These are phyloP conservation scores for Bipolaris victoriae DNA, from an alignment of 2,329 filamentous ascomycete genomes.

Conservation along the genomic window DNA sequence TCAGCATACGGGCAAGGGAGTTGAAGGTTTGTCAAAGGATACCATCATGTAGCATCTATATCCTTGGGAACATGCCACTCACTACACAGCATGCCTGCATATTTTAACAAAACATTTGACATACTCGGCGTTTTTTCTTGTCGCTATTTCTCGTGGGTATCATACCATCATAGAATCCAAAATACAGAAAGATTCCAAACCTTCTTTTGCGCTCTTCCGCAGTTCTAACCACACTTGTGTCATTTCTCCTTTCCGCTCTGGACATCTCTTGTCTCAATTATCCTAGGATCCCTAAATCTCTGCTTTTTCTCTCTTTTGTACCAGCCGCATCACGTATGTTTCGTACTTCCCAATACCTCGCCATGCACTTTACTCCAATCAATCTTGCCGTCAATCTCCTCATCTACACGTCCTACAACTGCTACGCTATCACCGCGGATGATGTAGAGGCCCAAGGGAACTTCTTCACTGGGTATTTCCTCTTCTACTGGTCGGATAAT, in stretches of 20 bases:
- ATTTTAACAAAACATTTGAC: conserved; percentile 9
- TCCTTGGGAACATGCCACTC: background rate
- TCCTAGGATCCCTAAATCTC: background rate
- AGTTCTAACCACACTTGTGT: background rate
- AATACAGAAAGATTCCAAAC: background rate
- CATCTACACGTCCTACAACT: conserved; percentile 86
- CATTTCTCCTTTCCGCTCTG: background rate
- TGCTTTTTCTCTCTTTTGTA: background rate
- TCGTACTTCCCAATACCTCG: conserved; percentile 80
- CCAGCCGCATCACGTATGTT: conserved; percentile 61
- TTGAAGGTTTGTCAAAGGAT: background rate
- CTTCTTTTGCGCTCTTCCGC: background rate
- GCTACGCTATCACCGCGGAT: conserved; percentile 95
- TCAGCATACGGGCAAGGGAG: background rate
- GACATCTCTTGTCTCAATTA: background rate
- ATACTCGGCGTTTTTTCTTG: conserved; percentile 25
- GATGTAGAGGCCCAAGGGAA: conserved; percentile 86
- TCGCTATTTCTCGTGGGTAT: conserved; percentile 25
- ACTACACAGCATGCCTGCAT: background rate
- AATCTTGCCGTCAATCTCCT: conserved; percentile 85
- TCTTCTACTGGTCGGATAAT: conserved; percentile 88
- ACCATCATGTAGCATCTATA: background rate
- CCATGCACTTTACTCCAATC: conserved; percentile 92
- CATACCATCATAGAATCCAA: conserved; percentile 14
- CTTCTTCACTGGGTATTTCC: conserved; percentile 77